Conservation (phyloP, 1,284 basidiomycete species). For the Schizophyllum commune region DNA sequence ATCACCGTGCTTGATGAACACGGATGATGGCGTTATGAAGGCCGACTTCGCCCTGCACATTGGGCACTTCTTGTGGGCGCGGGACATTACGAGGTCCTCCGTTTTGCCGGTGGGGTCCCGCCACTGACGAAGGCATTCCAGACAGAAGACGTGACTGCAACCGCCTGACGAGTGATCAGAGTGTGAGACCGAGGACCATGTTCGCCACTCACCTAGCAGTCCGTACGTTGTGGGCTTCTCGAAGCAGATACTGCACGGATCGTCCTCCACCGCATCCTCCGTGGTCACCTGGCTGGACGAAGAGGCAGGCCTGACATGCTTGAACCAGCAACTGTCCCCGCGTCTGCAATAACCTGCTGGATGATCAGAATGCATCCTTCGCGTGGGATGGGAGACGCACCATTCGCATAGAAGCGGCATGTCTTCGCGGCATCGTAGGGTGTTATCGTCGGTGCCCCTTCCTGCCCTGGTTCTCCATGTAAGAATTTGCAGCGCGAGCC, state of each 20-base stretch:
- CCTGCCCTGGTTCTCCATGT: conserved; percentile 35
- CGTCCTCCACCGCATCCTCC: conserved; percentile 27
- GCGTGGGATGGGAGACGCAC: conserved; percentile 21
- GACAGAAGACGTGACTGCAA: conserved; percentile 70
- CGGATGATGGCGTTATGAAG: conserved; percentile 63
- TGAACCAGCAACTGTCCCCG: conserved; percentile 67
- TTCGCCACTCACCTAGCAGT: conserved; percentile 47
- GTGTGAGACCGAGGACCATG: not conserved
- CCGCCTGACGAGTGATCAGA: conserved; percentile 32
- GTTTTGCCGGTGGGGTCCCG: conserved; percentile 49
- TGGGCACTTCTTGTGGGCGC: conserved; percentile 65
- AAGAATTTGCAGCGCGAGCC: conserved; percentile 66
- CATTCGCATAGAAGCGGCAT: conserved; percentile 56
- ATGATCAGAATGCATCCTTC: conserved; percentile 1
- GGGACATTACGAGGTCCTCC: conserved; percentile 40
- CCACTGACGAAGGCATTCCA: conserved; percentile 72
- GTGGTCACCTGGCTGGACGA: conserved; percentile 13
- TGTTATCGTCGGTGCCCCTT: conserved; percentile 36
- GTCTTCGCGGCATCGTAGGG: conserved; percentile 63
- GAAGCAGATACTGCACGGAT: conserved; percentile 62
- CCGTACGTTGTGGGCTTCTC: conserved; percentile 63
- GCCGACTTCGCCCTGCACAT: conserved; percentile 58
- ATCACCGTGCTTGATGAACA: conserved; percentile 48
- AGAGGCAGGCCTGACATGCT: conserved; percentile 32
- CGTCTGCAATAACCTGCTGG: conserved; percentile 53